phyloP scores from a whole-genome alignment of 257 asterid species.

The Mentha longifolia region DNA sequence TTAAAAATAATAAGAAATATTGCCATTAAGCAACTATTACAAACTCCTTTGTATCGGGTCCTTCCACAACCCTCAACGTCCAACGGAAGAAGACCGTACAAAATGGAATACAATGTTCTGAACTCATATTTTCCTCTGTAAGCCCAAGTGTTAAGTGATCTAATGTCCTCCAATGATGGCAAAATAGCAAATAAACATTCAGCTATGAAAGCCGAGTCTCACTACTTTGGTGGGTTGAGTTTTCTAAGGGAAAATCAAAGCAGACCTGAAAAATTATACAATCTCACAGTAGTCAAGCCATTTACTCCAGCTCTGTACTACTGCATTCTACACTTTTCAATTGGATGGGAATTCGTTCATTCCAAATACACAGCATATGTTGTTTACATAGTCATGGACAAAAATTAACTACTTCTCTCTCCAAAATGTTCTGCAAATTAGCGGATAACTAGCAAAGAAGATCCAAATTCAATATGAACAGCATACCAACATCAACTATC shows the following conservation, averaged over 20 bases:
- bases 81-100: background rate
- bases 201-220: background rate
- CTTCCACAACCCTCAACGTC: slow-evolving; percentile 7
- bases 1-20: background rate
- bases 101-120: background rate
- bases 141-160: slow-evolving; percentile 4
- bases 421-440: background rate
- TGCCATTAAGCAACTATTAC: background rate
- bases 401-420: background rate
- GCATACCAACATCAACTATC: background rate
- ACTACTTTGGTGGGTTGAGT: too few species aligned
- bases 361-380: too few species aligned
- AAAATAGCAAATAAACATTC: background rate
- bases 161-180: background rate
- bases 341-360: too few species aligned
- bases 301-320: too few species aligned
- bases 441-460: background rate
- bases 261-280: too few species aligned
- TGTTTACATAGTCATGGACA: too few species aligned
- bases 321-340: too few species aligned
- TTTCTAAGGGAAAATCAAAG: too few species aligned
- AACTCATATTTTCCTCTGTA: background rate
- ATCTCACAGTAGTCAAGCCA: too few species aligned
- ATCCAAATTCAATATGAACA: background rate
- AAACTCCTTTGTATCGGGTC: background rate